Percentiles rank a stretch among this genome's conserved stretches.
phyloP scores from a whole-genome alignment of 495 filamentous ascomycete species.

The Xylaria curta region DNA sequence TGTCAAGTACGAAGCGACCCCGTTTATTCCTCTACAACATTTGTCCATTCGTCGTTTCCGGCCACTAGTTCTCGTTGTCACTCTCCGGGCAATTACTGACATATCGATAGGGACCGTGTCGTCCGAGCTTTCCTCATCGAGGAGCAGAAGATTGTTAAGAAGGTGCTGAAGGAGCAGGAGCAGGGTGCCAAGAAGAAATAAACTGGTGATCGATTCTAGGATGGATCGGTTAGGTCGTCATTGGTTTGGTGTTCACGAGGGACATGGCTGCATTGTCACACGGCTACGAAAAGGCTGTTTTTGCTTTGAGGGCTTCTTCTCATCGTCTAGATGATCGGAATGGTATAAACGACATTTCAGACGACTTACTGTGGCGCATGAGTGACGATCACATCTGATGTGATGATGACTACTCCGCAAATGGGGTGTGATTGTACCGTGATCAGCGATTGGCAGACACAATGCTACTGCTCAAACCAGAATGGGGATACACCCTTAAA shows the following conservation, averaged over 20 bases:
- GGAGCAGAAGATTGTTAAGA: conserved; percentile 99
- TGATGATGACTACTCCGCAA: background rate
- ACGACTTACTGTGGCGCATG: conserved; percentile 26
- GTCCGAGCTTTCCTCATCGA: conserved; percentile 98
- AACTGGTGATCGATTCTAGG: conserved; percentile 37
- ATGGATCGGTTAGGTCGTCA: conserved; percentile 49
- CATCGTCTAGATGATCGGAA: conserved; percentile 45
- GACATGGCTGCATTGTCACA: conserved; percentile 55
- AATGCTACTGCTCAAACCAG: conserved; percentile 18
- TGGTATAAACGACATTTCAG: conserved; percentile 41
- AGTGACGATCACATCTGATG: conserved; percentile 20
- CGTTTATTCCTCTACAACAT: background rate
- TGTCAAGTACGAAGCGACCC: conserved; percentile 53
- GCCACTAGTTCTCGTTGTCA: background rate
- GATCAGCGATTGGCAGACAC: conserved; percentile 7
- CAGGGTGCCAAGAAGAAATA: conserved; percentile 80
- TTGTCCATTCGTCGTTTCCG: background rate
- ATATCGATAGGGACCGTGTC: conserved; percentile 76
- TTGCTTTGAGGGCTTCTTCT: conserved; percentile 57
- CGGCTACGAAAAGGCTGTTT: conserved; percentile 47
- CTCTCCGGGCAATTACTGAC: conserved; percentile 15
- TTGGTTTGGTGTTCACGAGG: conserved; percentile 60
- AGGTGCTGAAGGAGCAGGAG: conserved; percentile 89
- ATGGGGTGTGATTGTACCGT: conserved; percentile 19
- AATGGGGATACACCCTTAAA: background rate